Base-by-base conservation (phyloP, 2,329 filamentous ascomycete genomes). In the Cytospora leucostoma region DNA sequence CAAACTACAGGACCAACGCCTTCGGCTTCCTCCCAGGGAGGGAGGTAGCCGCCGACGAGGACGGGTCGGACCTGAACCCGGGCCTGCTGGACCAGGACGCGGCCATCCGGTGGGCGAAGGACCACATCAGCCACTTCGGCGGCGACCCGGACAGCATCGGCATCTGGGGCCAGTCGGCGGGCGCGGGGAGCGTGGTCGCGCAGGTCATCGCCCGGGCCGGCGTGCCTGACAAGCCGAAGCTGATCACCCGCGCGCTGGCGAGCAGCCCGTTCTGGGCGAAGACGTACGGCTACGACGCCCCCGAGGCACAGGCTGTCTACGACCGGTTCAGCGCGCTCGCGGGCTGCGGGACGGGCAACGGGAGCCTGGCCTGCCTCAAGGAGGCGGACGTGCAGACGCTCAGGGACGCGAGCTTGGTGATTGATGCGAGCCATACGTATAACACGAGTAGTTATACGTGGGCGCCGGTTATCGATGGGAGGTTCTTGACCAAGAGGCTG, bases 241-340 rank as follows among this genome's bases (percentile, higher is more conserved):
- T 69, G 17, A 71, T 74, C 67, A 61, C 56, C 35, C 65, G 65
- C 32, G 72, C 71, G 17, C 69, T 72, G 61, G 69, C 71, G 12
- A 82, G 77, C 66, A 82, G 78, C 8, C 84, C 84, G 0, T 87
- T 84, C 70, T 86, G 84, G 84, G 81, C 82, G 1, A 85, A 85
- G 71, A 85, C 83, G 15, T 85, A 86, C 70, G 68, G 70, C 8
- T 81, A 82, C 70, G 78, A 85, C 66, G 74, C 74, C 5, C 74
- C 77, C 0, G 77, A 84, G 70, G 79, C 82, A 1, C 83, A 87
- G 68, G 75, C 69, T 10, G 73, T 84, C 0, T 87, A 84, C 67
- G 73, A 79, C 54, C 72, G 73, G 34, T 74, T 85, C 8, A 77
- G 77, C 1, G 71, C 74, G 21, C 71, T 80, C 15, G 80, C 80